Evolutionary conservation across 2,329 filamentous ascomycete genomes (phyloP), one percentile per base, ranked within the genome.

Genomic region (Claviceps humidiphila): DNA sequence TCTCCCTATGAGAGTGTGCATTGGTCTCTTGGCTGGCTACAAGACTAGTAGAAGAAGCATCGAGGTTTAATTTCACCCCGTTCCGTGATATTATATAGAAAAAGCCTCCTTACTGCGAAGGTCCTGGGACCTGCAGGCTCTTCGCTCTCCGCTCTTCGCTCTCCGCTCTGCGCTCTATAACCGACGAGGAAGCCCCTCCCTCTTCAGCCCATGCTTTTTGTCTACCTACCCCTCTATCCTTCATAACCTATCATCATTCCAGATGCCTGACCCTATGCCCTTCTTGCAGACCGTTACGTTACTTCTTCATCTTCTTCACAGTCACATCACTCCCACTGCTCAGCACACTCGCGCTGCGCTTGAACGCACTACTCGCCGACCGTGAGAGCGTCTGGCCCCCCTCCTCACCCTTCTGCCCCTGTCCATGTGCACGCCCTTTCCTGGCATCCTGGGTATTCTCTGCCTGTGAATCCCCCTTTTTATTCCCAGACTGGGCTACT

Each of bases 331-430:
- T 89, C 5, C 71, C 71, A 16, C 74, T 72, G 64, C 87, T 91
- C 51, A 94, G 66, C 37, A 89, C 87, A 65, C 88, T 94, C 1
- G 87, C 87, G 64, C 88, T 93, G 54, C 89, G 78, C 71, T 94
- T 94, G 57, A 85, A 83, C 0, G 68, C 59, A 8, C 64, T 72
- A 56, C 68, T 72, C 14, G 62, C 64, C 2, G 68, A 69, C 45
- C 68, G 61, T 11, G 52, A 54, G 16, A 57, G 59, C 57, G 44
- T 34, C 26, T 60, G 69, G 40, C 63, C 65, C n/a, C 61, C 14
- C 55, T 67, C 52, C 13, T 37, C 46, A 8, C 14, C 42, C 24
- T 50, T 43, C 41, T 42, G 42, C 13, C 42, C 22, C 13, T 24
- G 42, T 7, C 42, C 47, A 24, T 30, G 9, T 11, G 20, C 39